Evolutionary conservation across 768 basidiomycete species (phyloP).

Genomic region (Boletellus sp.): DNA sequence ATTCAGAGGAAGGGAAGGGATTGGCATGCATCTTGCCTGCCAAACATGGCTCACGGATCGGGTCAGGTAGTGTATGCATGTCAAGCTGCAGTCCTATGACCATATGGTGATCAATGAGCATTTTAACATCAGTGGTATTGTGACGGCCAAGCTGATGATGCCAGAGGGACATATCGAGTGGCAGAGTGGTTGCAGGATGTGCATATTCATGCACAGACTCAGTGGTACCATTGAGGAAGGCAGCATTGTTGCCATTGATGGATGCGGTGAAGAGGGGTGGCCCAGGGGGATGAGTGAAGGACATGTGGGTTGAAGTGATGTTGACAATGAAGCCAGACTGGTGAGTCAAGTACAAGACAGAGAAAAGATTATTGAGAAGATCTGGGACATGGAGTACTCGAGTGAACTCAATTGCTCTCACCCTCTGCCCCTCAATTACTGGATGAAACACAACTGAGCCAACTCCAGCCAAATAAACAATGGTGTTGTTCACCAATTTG

Average conservation of each 20-base stretch:
- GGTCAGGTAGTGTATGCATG: conserved; percentile 12
- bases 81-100: conserved; percentile 16
- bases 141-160: conserved; percentile 20
- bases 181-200: neutral
- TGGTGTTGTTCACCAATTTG: too few relatives aligned
- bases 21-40: too few relatives aligned
- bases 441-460: too few relatives aligned
- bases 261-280: neutral
- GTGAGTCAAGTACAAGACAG: conserved; percentile 15
- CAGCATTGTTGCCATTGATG: conserved; percentile 15
- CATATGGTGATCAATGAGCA: conserved; percentile 20
- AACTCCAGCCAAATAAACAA: too few relatives aligned
- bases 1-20: too few relatives aligned
- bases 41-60: neutral
- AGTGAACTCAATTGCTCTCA: conserved; percentile 9
- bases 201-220: neutral
- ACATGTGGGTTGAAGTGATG: conserved; percentile 1
- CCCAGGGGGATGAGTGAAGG: neutral
- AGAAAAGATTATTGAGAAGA: conserved; percentile 10
- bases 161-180: conserved; percentile 18
- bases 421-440: conserved; percentile 7
- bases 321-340: conserved; percentile 3
- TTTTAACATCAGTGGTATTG: too few relatives aligned
- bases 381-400: conserved; percentile 22
- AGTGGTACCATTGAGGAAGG: conserved; percentile 19